A percentile compares a stretch with the other conserved stretches of the same genome.
phyloP scores from a whole-genome alignment of 495 filamentous ascomycete species.

The Annulohypoxylon moriforme region DNA sequence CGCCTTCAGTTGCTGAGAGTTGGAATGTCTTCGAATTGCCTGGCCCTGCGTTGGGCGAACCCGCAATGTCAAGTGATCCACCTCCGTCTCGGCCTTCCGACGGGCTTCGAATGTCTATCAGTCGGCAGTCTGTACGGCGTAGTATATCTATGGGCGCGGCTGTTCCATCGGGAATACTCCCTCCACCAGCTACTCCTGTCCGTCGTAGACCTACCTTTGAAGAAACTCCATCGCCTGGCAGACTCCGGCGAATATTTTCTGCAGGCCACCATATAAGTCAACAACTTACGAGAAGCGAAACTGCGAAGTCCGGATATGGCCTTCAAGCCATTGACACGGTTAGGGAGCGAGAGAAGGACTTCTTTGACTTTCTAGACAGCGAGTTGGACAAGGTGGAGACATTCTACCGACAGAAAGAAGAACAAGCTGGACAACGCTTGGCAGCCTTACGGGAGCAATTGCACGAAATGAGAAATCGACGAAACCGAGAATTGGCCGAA shows the following conservation, averaged over 20 bases:
- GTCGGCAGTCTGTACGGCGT: conserved; percentile 29
- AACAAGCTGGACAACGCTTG: conserved; percentile 79
- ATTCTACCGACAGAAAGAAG: conserved; percentile 86
- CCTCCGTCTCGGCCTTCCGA: conserved; percentile 6
- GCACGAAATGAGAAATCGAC: conserved; percentile 85
- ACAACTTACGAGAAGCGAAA: conserved; percentile 29
- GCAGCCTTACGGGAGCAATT: conserved; percentile 78
- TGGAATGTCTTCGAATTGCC: conserved; percentile 70
- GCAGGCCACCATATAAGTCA: conserved; percentile 23
- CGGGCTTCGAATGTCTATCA: conserved; percentile 24
- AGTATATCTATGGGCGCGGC: conserved; percentile 26
- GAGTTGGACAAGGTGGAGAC: conserved; percentile 87
- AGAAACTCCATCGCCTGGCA: conserved; percentile 16
- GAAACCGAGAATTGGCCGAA: conserved; percentile 74
- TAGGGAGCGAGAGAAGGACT: conserved; percentile 73
- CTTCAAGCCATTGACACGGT: conserved; percentile 60
- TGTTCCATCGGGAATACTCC: background rate
- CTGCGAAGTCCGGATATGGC: conserved; percentile 34
- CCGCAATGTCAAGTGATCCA: conserved; percentile 51
- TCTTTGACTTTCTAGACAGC: conserved; percentile 79
- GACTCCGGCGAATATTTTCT: conserved; percentile 44
- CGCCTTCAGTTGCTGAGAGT: conserved; percentile 56
- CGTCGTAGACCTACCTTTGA: conserved; percentile 13
- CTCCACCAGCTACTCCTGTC: conserved; percentile 16
- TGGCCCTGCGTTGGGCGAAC: conserved; percentile 75